Evolutionary conservation across 805 yeast species (phyloP).

Genomic region (Schwanniomyces occidentalis): DNA sequence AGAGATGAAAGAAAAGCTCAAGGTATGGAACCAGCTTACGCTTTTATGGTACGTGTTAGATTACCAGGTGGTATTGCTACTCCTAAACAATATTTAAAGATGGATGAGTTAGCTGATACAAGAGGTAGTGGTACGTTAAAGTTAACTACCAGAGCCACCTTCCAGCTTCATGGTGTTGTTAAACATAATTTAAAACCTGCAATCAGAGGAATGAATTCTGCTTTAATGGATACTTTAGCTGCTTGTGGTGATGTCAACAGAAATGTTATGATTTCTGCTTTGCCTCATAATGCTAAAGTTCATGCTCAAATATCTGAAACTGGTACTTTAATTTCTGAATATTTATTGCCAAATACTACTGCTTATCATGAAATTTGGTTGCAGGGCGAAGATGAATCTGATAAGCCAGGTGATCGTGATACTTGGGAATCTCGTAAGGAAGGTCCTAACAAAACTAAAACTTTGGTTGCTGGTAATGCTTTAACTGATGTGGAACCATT

Average conservation of each 20-base stretch:
- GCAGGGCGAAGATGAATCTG: constrained; percentile 76
- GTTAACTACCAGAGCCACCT: constrained; percentile 94
- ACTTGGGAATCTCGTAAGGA: constrained; percentile 64
- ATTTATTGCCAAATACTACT: constrained; percentile 84
- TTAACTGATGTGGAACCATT: constrained; percentile 82
- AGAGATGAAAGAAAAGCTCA: constrained; percentile 90
- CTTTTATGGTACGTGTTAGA: constrained; percentile 96
- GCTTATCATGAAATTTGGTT: constrained; percentile 98
- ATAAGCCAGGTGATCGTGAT: constrained; percentile 63
- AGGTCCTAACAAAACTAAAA: constrained; percentile 81
- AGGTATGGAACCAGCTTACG: constrained; percentile 92
- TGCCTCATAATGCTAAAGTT: constrained; percentile 79
- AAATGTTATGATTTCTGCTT: constrained; percentile 91
- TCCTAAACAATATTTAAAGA: constrained; percentile 84
- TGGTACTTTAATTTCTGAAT: constrained; percentile 71
- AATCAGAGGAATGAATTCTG: constrained; percentile 89
- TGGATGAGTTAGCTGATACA: constrained; percentile 77
- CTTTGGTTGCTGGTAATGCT: constrained; percentile 83
- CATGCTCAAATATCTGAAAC: constrained; percentile 70
- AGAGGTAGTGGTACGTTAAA: constrained; percentile 93
- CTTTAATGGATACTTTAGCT: constrained; percentile 89
- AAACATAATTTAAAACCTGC: constrained; percentile 87
- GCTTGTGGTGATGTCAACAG: constrained; percentile 99
- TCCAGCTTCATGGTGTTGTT: constrained; percentile 92
- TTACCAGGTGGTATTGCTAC: constrained; percentile 90